These are phyloP conservation scores for Chrysosporium queenslandicum DNA, from an alignment of 2,329 filamentous ascomycete species.

Conservation along the genomic window DNA sequence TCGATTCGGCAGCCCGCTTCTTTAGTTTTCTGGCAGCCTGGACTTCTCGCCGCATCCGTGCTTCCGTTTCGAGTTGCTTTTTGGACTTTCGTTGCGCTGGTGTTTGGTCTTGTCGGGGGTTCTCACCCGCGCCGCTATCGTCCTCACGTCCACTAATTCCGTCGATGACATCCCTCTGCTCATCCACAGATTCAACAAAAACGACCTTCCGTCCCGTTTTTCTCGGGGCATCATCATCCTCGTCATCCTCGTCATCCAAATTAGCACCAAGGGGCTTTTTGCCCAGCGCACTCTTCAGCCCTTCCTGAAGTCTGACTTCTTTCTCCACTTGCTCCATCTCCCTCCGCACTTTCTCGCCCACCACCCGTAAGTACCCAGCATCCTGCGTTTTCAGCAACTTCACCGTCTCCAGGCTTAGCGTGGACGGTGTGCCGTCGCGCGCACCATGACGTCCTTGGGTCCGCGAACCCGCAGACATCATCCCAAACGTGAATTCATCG, in stretches of 20 bases:
- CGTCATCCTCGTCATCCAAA: constrained; percentile 16
- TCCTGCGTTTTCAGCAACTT: constrained; percentile 58
- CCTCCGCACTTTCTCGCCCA: constrained; percentile 46
- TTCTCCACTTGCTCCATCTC: constrained; percentile 43
- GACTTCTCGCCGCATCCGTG: constrained; percentile 30
- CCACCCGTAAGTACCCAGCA: constrained; percentile 50
- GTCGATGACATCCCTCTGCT: constrained; percentile 24
- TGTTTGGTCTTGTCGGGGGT: constrained; percentile 14
- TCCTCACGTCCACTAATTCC: constrained; percentile 20
- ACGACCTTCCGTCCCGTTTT: constrained; percentile 27
- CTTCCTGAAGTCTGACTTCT: constrained; percentile 36
- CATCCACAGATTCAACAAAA: constrained; percentile 33
- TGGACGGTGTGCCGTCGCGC: constrained; percentile 41
- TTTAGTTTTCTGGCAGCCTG: constrained; percentile 38
- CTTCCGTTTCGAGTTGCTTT: constrained; percentile 37
- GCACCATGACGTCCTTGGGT: constrained; percentile 36
- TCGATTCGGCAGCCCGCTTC: constrained; percentile 41
- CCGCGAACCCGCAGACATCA: constrained; percentile 45
- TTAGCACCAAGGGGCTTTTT: constrained; percentile 15
- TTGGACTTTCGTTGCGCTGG: constrained; percentile 31
- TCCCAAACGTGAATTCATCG: constrained; percentile 57
- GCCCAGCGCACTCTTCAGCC: constrained; percentile 24
- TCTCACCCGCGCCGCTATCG: constrained; percentile 10
- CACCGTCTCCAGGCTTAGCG: constrained; percentile 47
- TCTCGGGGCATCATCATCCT: constrained; percentile 14